A percentile compares a stretch with the other conserved stretches of the same genome.
Conservation (phyloP, 2,329 filamentous ascomycete genomes). For the Scedosporium dehoogii region DNA sequence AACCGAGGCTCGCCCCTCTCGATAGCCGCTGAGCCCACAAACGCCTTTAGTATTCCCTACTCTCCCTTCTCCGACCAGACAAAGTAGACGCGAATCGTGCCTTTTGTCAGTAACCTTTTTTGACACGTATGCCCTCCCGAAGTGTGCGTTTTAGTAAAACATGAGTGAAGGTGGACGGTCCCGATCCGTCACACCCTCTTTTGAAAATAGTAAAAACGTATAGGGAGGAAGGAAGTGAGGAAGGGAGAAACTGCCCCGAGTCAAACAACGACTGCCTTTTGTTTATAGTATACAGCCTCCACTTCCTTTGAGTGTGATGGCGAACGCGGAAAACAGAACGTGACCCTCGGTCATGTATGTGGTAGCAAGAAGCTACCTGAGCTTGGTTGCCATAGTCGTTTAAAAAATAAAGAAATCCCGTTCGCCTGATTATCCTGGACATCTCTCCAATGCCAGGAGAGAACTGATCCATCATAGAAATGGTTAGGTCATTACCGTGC, state of each 20-base stretch:
- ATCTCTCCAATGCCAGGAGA: neutral
- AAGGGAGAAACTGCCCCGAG: neutral
- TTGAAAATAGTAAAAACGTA: neutral
- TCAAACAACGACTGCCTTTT: neutral
- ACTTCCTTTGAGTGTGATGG: neutral
- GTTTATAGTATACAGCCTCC: slow-evolving; percentile 6
- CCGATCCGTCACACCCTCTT: neutral
- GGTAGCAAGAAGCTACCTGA: neutral
- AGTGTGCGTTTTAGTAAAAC: slow-evolving; percentile 28
- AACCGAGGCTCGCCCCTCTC: neutral
- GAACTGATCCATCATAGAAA: neutral
- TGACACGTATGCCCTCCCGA: slow-evolving; percentile 31
- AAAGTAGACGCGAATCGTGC: neutral
- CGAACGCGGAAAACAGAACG: neutral
- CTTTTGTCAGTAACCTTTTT: slow-evolving; percentile 1
- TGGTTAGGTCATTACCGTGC: neutral
- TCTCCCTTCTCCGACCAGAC: neutral
- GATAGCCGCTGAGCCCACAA: neutral
- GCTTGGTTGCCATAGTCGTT: neutral
- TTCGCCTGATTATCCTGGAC: no score
- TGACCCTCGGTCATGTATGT: neutral
- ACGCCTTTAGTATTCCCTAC: neutral
- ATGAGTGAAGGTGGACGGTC: neutral
- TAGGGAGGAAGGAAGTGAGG: neutral
- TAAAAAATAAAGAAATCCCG: no score